Base-by-base conservation (phyloP, 1,284 basidiomycete genomes). In the Ustilago nuda region DNA sequence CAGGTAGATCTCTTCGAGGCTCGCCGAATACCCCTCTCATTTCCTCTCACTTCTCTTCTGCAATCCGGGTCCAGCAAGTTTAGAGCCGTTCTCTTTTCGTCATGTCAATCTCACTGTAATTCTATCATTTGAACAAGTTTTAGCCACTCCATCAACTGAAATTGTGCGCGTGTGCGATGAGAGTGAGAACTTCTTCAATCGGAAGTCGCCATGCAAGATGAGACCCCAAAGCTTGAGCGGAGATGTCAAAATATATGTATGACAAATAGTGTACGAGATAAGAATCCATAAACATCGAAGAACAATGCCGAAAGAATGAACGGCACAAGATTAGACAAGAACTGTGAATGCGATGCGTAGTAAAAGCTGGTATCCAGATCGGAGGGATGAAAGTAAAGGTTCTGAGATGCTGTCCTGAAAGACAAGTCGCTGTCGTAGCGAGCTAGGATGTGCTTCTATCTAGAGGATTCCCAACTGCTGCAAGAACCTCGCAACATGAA, bases 391-490 rank as follows among this genome's bases (percentile, higher is more conserved):
- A 9, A 30, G 35, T 11, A 23, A 37, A 43, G 4, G 11, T 35
- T 32, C 15, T 39, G 37, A 39, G 37, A 17, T 39, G 37, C 2
- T 17, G 9, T 17, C 9, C 37, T 2, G 15, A 9, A 9, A 17
- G 9, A 4, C 48, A 12, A 19, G 27, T 19, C 6, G 48, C 48
- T 32, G 48, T 45, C n/a, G 13, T 15, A 30, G 30, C 35, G 17
- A 27, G n/a, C 19, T 5, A 39, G 35, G 23, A 19, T 9, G 33
- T 15, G 17, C 17, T 0, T 48, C 23, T 8, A 36, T 11, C 45
- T 55, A 72, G 17, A 72, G 11, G 15, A 76, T 56, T 39, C 73
- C 68, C 13, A 71, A 37, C 1, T 56, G 53, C 23, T 63, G 54
- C 19, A 76, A 45, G 13, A 71, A 23, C 19, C 30, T 46, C 5